These are phyloP conservation scores for Candida sanyaensis DNA, from an alignment of 1,139 yeast species.

Conservation along the genomic window DNA sequence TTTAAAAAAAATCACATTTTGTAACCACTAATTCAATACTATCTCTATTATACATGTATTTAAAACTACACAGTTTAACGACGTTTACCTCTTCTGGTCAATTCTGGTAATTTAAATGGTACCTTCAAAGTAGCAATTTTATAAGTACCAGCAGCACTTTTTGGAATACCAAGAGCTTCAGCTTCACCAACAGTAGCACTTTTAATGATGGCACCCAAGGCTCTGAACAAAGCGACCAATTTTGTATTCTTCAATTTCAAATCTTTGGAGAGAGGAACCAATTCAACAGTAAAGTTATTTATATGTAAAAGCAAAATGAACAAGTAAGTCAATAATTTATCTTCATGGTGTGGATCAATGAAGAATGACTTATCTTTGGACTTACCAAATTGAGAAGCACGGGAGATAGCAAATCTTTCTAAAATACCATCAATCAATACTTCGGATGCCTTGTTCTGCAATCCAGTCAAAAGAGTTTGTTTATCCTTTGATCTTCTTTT, in stretches of 20 bases:
- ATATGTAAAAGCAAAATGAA: slow-evolving; percentile 73
- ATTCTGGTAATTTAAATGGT: slow-evolving; percentile 87
- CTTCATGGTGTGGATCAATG: slow-evolving; percentile 86
- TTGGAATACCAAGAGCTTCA: slow-evolving; percentile 78
- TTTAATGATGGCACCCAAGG: slow-evolving; percentile 81
- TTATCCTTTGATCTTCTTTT: slow-evolving; percentile 68
- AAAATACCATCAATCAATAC: slow-evolving; percentile 71
- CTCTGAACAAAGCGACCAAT: slow-evolving; percentile 67
- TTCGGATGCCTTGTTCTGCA: slow-evolving; percentile 69
- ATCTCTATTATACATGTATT: no score
- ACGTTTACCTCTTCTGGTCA: slow-evolving; percentile 57
- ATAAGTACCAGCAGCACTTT: slow-evolving; percentile 61
- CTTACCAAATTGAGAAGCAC: slow-evolving; percentile 69
- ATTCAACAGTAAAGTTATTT: slow-evolving; percentile 72
- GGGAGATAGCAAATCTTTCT: slow-evolving; percentile 65
- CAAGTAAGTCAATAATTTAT: slow-evolving; percentile 78
- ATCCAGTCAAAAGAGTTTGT: slow-evolving; percentile 57
- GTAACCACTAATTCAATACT: no score
- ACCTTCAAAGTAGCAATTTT: slow-evolving; percentile 83
- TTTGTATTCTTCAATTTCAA: slow-evolving; percentile 79
- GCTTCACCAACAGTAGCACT: slow-evolving; percentile 79
- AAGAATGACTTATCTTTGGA: slow-evolving; percentile 71
- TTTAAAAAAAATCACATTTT: no score
- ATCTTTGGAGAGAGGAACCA: slow-evolving; percentile 84
- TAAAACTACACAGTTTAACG: slow-evolving; percentile 2